Evolutionary conservation across 768 basidiomycete species (phyloP).

Genomic region (Pleurotus sapidus): DNA sequence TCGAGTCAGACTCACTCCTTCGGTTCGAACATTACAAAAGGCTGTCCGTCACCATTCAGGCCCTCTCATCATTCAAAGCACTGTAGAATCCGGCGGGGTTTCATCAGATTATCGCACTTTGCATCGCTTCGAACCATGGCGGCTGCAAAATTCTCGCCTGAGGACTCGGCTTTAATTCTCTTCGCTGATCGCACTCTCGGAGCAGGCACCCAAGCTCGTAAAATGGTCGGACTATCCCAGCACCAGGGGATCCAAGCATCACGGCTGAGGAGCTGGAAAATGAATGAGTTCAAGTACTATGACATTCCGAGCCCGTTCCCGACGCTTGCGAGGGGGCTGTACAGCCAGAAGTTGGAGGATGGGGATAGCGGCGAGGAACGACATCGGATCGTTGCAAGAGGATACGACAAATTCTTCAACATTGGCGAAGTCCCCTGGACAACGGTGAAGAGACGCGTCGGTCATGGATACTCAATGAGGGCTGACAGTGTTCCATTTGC

Average conservation of each 20-base stretch:
- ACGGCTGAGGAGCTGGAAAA: constrained; percentile 87
- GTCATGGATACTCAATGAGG: no score
- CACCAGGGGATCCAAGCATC: constrained; percentile 54
- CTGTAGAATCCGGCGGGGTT: not conserved
- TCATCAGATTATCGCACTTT: not conserved
- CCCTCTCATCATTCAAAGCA: not conserved
- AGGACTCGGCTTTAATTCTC: constrained; percentile 66
- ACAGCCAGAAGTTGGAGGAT: constrained; percentile 53
- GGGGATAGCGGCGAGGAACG: constrained; percentile 20
- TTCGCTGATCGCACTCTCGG: constrained; percentile 49
- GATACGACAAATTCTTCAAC: constrained; percentile 99
- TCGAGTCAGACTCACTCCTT: no score
- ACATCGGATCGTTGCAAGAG: constrained; percentile 75
- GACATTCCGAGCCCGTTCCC: constrained; percentile 90
- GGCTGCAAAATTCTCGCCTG: constrained; percentile 12
- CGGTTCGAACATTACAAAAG: no score
- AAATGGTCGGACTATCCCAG: constrained; percentile 50
- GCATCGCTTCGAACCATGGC: constrained; percentile 14
- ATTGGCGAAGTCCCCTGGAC: constrained; percentile 97
- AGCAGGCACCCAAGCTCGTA: constrained; percentile 62
- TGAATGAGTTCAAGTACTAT: constrained; percentile 96
- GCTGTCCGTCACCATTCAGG: no score
- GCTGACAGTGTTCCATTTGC: no score
- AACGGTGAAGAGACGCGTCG: constrained; percentile 50
- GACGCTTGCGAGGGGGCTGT: constrained; percentile 90